These are phyloP conservation scores for Chrysanthemum lavandulifolium DNA, from an alignment of 129 eudicot genomes.

Conservation along the genomic window DNA sequence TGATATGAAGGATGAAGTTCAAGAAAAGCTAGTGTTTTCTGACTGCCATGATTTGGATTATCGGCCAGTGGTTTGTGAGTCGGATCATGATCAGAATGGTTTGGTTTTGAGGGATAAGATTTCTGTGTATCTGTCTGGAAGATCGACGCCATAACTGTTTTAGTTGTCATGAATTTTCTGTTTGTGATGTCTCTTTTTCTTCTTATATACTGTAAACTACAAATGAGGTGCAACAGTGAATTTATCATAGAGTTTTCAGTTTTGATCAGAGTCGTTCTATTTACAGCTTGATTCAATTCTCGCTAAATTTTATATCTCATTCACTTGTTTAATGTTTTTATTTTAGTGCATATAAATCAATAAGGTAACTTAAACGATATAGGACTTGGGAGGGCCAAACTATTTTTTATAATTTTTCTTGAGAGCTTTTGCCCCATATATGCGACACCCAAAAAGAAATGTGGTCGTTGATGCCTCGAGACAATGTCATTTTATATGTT, in stretches of 20 bases:
- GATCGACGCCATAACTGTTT: slow-evolving; percentile 20
- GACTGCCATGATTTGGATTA: slow-evolving; percentile 34
- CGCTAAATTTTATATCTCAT: neutral
- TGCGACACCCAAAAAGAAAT: too few species aligned
- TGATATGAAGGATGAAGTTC: slow-evolving; percentile 64
- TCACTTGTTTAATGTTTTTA: too few species aligned
- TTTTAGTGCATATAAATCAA: too few species aligned
- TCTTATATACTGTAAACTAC: slow-evolving; percentile 15
- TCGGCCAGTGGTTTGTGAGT: slow-evolving; percentile 33
- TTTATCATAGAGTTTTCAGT: too few species aligned
- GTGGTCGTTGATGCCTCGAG: too few species aligned
- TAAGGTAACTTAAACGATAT: too few species aligned
- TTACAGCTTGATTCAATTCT: slow-evolving; percentile 3
- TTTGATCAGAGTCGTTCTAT: neutral
- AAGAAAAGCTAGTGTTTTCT: slow-evolving; percentile 34
- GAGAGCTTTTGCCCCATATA: too few species aligned
- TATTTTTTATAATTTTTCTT: too few species aligned
- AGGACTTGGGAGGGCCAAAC: too few species aligned
- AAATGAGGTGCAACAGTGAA: slow-evolving; percentile 12
- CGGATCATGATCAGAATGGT: slow-evolving; percentile 37
- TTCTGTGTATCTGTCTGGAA: slow-evolving; percentile 32
- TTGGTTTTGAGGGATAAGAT: slow-evolving; percentile 44
- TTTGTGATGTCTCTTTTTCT: slow-evolving; percentile 4
- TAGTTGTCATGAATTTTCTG: slow-evolving; percentile 13
- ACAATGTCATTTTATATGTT: too few species aligned